Base-by-base conservation (phyloP, 306 rosid species). In the Macrotyloma uniflorum region DNA sequence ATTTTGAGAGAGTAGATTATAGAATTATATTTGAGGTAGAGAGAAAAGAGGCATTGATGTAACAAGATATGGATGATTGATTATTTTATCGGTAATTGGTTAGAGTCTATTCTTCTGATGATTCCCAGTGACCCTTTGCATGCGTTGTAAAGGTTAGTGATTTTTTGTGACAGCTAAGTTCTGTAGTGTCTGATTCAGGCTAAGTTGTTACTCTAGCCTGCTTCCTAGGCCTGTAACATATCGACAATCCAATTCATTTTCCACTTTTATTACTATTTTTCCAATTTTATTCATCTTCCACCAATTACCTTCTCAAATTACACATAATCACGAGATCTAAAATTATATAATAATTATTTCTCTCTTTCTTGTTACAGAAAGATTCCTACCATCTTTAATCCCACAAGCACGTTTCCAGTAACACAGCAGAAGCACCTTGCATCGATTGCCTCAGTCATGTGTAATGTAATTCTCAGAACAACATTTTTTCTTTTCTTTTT, bases 151-250 rank as follows among this genome's bases (percentile, higher is more conserved):
- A 58, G 65, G 38, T 58, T 59, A 6, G 70, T 20, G 69, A 76
- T 70, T 82, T 38, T 75, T 38, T 40, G 43, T 53, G 73, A 83
- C 83, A 83, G 72, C 80, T 78, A 66, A 8, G 77, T 46, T 73
- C 73, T 83, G 80, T 49, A 59, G 43, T 50, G 53, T 76, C 77
- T 78, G 72, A 47, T 73, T 72, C 66, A 30, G 43, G 69, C 70
- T 75, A 81, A 81, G 38, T 54, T 53, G 64, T 65, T 47, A 8
- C 18, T 8, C 45, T 74, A 83, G 84, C 14, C 70, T 79, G 74
- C 8, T 7, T 75, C 78, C 16, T 83, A 83, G 87, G 30, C 81
- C 87, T 75, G 81, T 68, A 51, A 74, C 75, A 63, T 74, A 42
- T 79, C 36, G 80, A 78, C 86, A 83, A 72, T 36, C 62, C 76